phyloP scores from a whole-genome alignment of 192 early-diverging fungal species.

The Chytriomyces confervae region DNA sequence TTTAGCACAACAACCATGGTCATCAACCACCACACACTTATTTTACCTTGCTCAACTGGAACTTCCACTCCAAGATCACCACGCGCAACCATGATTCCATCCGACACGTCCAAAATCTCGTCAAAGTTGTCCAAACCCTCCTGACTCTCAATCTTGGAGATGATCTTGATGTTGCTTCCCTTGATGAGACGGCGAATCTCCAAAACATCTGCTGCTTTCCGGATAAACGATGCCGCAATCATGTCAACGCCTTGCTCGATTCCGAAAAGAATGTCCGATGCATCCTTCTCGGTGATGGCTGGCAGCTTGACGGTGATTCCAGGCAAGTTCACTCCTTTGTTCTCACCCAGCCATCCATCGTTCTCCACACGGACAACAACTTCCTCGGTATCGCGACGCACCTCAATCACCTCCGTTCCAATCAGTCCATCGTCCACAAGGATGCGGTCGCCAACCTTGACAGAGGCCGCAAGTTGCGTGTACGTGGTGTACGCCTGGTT shows the following conservation, averaged over 20 bases:
- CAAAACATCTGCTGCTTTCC: constrained; percentile 85
- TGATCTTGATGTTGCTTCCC: constrained; percentile 89
- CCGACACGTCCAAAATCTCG: constrained; percentile 89
- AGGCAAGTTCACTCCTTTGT: constrained; percentile 97
- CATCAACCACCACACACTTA: not conserved
- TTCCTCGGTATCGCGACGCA: constrained; percentile 37
- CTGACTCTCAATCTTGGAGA: constrained; percentile 97
- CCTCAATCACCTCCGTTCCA: constrained; percentile 49
- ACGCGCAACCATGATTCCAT: constrained; percentile 99
- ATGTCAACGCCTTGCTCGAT: constrained; percentile 94
- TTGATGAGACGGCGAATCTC: constrained; percentile 86
- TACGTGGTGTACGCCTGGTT: constrained; percentile 59
- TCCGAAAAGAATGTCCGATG: constrained; percentile 87
- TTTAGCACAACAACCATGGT: not conserved
- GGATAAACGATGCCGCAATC: constrained; percentile 96
- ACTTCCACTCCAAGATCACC: constrained; percentile 99
- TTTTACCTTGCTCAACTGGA: constrained; percentile 78
- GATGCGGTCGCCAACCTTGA: constrained; percentile 54
- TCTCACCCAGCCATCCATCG: constrained; percentile 85
- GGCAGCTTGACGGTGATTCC: constrained; percentile 90
- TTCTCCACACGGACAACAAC: constrained; percentile 67
- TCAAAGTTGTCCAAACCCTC: constrained; percentile 99
- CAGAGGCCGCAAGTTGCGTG: constrained; percentile 48
- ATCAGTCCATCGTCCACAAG: constrained; percentile 63
- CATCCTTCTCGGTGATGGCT: constrained; percentile 95